These are phyloP conservation scores for Carpinus fangiana DNA, from an alignment of 306 rosid species.

Conservation along the genomic window DNA sequence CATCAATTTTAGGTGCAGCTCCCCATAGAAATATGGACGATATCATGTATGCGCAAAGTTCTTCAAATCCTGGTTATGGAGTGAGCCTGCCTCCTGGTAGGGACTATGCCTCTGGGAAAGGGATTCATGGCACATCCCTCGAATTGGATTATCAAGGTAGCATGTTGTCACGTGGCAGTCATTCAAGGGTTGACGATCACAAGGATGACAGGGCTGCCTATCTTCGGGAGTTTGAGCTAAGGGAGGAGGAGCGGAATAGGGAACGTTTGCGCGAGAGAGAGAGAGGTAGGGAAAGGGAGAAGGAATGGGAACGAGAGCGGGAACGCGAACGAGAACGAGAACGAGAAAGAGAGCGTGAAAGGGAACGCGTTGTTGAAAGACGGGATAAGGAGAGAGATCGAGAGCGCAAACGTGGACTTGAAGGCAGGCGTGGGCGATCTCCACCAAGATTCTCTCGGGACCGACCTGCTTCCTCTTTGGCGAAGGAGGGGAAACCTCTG, in stretches of 20 bases:
- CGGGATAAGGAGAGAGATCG: constrained; percentile 89
- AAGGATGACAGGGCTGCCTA: constrained; percentile 92
- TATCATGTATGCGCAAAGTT: constrained; percentile 70
- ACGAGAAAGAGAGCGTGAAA: constrained; percentile 73
- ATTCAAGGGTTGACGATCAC: constrained; percentile 59
- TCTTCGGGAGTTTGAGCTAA: constrained; percentile 85
- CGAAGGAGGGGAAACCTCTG: constrained; percentile 73
- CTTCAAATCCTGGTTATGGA: constrained; percentile 97
- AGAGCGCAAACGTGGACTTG: constrained; percentile 55
- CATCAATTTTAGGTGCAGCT: constrained; percentile 95
- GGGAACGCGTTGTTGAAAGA: constrained; percentile 74
- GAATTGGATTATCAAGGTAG: constrained; percentile 70
- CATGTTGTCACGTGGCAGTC: constrained; percentile 55
- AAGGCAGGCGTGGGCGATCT: constrained; percentile 50
- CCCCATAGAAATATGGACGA: constrained; percentile 87
- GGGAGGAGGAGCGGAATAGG: constrained; percentile 94
- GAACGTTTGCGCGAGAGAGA: constrained; percentile 92
- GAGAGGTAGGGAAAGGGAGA: constrained; percentile 85
- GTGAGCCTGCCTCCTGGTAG: constrained; percentile 99
- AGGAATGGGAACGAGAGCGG: constrained; percentile 67
- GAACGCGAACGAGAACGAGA: constrained; percentile 53
- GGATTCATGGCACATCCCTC: constrained; percentile 68
- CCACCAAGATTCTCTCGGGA: constrained; percentile 71
- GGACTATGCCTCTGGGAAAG: constrained; percentile 93
- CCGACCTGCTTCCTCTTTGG: constrained; percentile 75